Base-by-base conservation (phyloP, 2,329 filamentous ascomycete species). In the Aureobasidium sp. region DNA sequence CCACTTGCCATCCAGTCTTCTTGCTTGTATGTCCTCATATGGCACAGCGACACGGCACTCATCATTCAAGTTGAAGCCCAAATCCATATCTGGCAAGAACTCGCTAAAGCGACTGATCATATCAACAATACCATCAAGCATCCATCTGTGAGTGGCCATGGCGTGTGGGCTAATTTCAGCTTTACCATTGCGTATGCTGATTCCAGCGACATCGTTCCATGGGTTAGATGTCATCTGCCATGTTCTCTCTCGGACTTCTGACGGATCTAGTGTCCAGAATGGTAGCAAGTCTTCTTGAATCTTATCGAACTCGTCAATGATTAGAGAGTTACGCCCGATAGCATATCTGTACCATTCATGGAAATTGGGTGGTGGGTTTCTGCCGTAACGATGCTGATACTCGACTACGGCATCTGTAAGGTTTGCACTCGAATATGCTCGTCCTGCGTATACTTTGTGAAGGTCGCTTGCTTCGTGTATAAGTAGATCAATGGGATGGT, bases 51-150 rank as follows among this genome's bases (percentile, higher is more conserved):
- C 79, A 12, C 84, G 78, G 51, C 78, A 78, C 67, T 85, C 82
- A 65, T 86, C 82, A 63, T 85, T 84, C n/a, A 86, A 68, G 64
- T 86, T 86, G 72, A 86, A 81, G 0, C 81, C 82, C 41, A 87
- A 70, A 67, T 86, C 83, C 84, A 87, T 86, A 64, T 86, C 83
- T 0, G 84, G 84, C 34, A 86, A 75, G 66, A 78, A 76, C 61
- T 81, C 69, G 1, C 77, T 75, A 66, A 86, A 84, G 1, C 77
- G 75, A 39, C 77, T 74, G 36, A 86, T 82, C 75, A 86, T 82
- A 7, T 74, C 68, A 0, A 78, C 73, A 1, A 82, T 75, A 27
- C 82, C 82, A 36, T 82, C 77, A 9, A 85, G 74, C 79, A 85
- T 83, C 82, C 82, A 84, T 20, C 76, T 75, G 70, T 85, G 82